Conservation (phyloP, 768 basidiomycete species). For the Rubroboletus pulcherrimus region DNA sequence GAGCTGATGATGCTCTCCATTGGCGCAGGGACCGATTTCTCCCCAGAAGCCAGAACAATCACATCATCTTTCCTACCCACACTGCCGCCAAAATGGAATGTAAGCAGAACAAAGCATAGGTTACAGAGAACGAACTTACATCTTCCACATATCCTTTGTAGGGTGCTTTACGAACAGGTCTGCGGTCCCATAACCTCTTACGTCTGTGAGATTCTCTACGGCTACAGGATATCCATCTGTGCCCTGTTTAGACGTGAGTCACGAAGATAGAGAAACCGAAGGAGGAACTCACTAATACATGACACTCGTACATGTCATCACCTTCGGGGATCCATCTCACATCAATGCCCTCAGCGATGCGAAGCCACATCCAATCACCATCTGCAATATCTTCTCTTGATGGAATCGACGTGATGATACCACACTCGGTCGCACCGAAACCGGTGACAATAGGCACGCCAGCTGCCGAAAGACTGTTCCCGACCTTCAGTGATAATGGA, state of each 20-base stretch:
- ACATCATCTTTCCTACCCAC: constrained; percentile 37
- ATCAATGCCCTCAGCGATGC: constrained; percentile 9
- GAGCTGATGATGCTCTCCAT: constrained; percentile 23
- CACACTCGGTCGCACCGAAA: constrained; percentile 24
- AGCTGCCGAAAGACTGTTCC: constrained; percentile 8
- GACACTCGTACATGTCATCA: constrained; percentile 32
- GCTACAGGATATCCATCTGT: not conserved
- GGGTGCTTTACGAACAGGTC: constrained; percentile 46
- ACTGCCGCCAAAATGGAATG: constrained; percentile 14
- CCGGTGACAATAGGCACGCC: constrained; percentile 12
- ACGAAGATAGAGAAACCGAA: not conserved
- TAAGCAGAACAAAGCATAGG: not conserved
- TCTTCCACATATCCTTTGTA: constrained; percentile 28
- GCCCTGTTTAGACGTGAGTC: not conserved
- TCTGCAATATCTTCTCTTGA: constrained; percentile 4
- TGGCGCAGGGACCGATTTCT: constrained; percentile 32
- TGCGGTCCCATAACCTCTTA: constrained; percentile 35
- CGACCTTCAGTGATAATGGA: constrained; percentile 9
- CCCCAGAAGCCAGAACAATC: constrained; percentile 28
- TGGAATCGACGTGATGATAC: not conserved
- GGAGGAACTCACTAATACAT: constrained; percentile 28
- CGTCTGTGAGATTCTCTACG: constrained; percentile 34
- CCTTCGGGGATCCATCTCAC: constrained; percentile 30
- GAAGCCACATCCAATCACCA: constrained; percentile 18
- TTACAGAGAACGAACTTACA: not conserved